Evolutionary conservation across 2,329 filamentous ascomycete genomes (phyloP).

Genomic region (Niveomyces coronatus): DNA sequence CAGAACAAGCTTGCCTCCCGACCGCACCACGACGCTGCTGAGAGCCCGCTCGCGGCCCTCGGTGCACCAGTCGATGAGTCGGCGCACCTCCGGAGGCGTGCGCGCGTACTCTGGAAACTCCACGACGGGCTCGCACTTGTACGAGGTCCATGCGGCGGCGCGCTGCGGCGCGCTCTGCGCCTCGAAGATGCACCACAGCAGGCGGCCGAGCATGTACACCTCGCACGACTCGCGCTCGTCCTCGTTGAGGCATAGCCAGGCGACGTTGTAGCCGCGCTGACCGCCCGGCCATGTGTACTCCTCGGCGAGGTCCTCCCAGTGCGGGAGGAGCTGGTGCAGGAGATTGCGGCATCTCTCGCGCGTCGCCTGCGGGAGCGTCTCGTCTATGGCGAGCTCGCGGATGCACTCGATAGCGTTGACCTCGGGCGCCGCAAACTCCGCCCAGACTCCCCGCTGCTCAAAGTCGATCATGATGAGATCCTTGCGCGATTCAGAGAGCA

Average conservation of each 20-base stretch:
- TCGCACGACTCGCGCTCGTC: slow-evolving; percentile 46
- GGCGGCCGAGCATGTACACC: slow-evolving; percentile 52
- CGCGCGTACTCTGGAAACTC: slow-evolving; percentile 43
- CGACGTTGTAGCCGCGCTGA: slow-evolving; percentile 40
- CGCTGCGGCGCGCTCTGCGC: slow-evolving; percentile 47
- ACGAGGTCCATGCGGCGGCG: slow-evolving; percentile 49
- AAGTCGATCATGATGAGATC: slow-evolving; percentile 50
- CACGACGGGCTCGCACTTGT: slow-evolving; percentile 42
- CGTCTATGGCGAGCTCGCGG: slow-evolving; percentile 40
- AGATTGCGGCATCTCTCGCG: slow-evolving; percentile 30
- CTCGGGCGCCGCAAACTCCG: slow-evolving; percentile 50
- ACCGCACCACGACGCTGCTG: slow-evolving; percentile 33
- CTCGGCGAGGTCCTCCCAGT: slow-evolving; percentile 33
- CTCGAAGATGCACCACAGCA: slow-evolving; percentile 54
- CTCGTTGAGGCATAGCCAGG: slow-evolving; percentile 43
- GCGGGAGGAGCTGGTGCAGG: slow-evolving; percentile 34
- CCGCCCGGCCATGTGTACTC: slow-evolving; percentile 34
- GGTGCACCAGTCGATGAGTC: slow-evolving; percentile 43
- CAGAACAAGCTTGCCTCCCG: slow-evolving; percentile 36
- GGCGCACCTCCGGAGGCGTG: slow-evolving; percentile 35
- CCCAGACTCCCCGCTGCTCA: slow-evolving; percentile 54
- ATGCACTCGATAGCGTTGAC: slow-evolving; percentile 50
- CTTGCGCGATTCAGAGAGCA: slow-evolving; percentile 35
- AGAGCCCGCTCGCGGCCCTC: slow-evolving; percentile 35
- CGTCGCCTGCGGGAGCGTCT: slow-evolving; percentile 31